Evolutionary conservation across 2,329 filamentous ascomycete genomes (phyloP), one percentile per base, ranked within the genome.

Genomic region (Ceratocystis cubensis): DNA sequence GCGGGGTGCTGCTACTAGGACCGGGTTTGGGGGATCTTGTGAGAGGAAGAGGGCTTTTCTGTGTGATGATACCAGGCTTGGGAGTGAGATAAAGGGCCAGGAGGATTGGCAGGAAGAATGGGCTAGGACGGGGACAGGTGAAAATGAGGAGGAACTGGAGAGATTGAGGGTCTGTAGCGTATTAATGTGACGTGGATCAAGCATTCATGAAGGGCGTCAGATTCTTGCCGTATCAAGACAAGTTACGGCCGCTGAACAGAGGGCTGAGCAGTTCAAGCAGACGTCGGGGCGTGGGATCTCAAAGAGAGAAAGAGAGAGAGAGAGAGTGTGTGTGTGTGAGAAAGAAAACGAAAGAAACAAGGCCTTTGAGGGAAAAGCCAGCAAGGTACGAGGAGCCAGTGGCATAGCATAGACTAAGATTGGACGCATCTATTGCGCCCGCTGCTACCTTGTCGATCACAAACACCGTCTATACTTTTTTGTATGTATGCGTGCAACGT

Each of bases 101-200:
- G 15, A 53, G 48, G 48, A 53, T 53, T 20, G 48, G 48, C 6
- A 50, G 25, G 20, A 53, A 25, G 48, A 53, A 15, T 25, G 20
- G 17, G 17, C 15, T 10, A 53, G 48, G 20, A 25, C 10, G 20
- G 25, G 20, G 20, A 25, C 3, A 28, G 48, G 46, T 10, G 20
- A 10, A 25, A 53, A 25, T 22, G 48, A 25, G 48, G 15, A 22
- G 22, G n/a, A 22, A 13, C 8, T 6, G 8, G 53, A 59, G 53
- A 33, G 8, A 33, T 13, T n/a, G 25, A 37, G 28, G 15, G 53
- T 28, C 22, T 25, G 15, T 25, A 13, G 50, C 17, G 13, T n/a
- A n/a, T 50, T 50, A 59, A 59, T 59, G 53, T 33, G 53, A 59
- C 53, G 53, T 59, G 53, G 53, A 59, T 59, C 53, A 59, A 59